These are phyloP conservation scores for Serendipita sp. DNA, from an alignment of 1,284 basidiomycete genomes.

Conservation along the genomic window DNA sequence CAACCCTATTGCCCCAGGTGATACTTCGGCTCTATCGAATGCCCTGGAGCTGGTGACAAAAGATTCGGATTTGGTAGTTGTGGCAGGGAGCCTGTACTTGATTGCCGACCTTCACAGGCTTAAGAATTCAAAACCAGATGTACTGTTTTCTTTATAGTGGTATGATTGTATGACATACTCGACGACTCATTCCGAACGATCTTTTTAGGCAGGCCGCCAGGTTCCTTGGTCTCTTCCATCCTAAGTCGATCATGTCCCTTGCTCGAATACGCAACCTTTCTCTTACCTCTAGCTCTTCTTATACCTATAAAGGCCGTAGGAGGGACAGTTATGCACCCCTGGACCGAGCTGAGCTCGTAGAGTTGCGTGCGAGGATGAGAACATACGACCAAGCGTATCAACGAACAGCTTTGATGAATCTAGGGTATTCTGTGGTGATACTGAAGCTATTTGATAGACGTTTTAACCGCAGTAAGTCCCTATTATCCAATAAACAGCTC, in stretches of 20 bases:
- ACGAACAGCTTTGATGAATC: constrained; percentile 57
- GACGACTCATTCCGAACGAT: not conserved
- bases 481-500: not conserved
- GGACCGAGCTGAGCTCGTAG: constrained; percentile 53
- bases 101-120: constrained; percentile 78
- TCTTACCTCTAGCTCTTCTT: not conserved
- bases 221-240: not conserved
- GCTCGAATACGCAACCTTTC: not conserved
- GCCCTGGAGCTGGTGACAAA: constrained; percentile 13
- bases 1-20: constrained; percentile 16
- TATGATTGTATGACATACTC: not conserved
- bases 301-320: not conserved
- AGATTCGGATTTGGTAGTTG: constrained; percentile 34
- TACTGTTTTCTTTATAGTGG: not conserved
- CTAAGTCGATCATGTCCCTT: not conserved
- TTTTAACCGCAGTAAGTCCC: constrained; percentile 49
- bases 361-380: constrained; percentile 61
- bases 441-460: constrained; percentile 59
- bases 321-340: constrained; percentile 13
- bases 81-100: constrained; percentile 85
- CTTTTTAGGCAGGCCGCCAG: not conserved
- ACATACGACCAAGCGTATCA: constrained; percentile 74
- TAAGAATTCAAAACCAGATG: constrained; percentile 9
- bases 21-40: constrained; percentile 7
- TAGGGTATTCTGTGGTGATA: constrained; percentile 62